Evolutionary conservation across 345 rosid species (phyloP).

Genomic region (Mallotus nudiflorus): DNA sequence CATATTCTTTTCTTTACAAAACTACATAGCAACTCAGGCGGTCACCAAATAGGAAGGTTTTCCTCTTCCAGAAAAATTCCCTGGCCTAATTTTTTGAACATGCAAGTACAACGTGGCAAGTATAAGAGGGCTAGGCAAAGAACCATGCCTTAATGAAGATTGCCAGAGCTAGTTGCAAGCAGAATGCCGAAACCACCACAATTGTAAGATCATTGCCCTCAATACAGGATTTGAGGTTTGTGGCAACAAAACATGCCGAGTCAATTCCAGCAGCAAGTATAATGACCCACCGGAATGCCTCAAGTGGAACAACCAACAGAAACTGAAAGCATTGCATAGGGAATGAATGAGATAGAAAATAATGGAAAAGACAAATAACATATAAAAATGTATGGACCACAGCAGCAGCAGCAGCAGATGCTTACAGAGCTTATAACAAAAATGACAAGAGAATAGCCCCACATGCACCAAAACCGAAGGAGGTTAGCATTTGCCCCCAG

Average conservation of each 20-base stretch:
- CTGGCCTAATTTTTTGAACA: conserved; percentile 2
- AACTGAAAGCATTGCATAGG: conserved; percentile 46
- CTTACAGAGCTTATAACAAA: conserved; percentile 76
- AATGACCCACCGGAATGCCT: conserved; percentile 79
- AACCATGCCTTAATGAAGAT: conserved; percentile 94
- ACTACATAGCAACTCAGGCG: background rate
- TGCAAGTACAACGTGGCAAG: background rate
- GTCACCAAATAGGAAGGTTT: background rate
- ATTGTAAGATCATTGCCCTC: conserved; percentile 54
- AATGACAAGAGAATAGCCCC: conserved; percentile 94
- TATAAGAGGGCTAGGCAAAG: conserved; percentile 51
- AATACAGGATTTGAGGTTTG: conserved; percentile 57
- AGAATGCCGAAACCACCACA: conserved; percentile 59
- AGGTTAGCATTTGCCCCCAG: conserved; percentile 84
- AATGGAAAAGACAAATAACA: background rate
- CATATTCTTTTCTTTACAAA: conserved; percentile 16
- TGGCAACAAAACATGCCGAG: conserved; percentile 71
- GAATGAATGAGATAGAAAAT: conserved; percentile 10
- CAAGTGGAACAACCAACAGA: conserved; percentile 75
- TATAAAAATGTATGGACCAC: background rate
- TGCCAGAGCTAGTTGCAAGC: conserved; percentile 76
- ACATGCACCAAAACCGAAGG: conserved; percentile 84
- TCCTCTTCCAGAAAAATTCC: background rate
- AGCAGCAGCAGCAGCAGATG: conserved; percentile 6
- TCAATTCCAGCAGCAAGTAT: conserved; percentile 66